Percentiles rank a stretch among this genome's conserved stretches.
phyloP scores from a whole-genome alignment of 2,329 filamentous ascomycete species.

The Colletotrichum sp. region DNA sequence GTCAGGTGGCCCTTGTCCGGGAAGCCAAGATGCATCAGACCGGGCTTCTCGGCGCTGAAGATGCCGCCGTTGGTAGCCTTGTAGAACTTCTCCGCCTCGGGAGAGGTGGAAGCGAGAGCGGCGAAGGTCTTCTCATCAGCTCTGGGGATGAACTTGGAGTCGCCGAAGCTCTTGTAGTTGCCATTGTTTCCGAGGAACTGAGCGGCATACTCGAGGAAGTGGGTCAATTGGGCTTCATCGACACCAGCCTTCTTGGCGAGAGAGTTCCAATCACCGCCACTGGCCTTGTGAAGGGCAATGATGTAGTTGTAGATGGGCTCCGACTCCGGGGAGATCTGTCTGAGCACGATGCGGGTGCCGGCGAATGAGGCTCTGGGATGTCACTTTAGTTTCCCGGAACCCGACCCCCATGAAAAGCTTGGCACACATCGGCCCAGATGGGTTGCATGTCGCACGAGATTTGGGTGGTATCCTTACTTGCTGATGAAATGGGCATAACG shows the following conservation, averaged over 20 bases:
- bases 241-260: slow-evolving; percentile 70
- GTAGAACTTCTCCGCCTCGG: slow-evolving; percentile 68
- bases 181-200: slow-evolving; percentile 83
- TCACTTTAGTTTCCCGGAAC: slow-evolving; percentile 3
- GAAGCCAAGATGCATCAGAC: slow-evolving; percentile 78
- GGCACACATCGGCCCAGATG: neutral
- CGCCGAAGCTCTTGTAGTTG: slow-evolving; percentile 88
- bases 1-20: slow-evolving; percentile 78
- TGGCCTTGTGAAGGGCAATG: slow-evolving; percentile 70
- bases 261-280: slow-evolving; percentile 72
- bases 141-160: slow-evolving; percentile 82
- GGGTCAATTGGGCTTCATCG: slow-evolving; percentile 65
- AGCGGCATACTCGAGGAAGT: slow-evolving; percentile 78
- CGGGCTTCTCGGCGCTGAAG: slow-evolving; percentile 69
- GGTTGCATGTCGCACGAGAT: neutral
- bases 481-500: slow-evolving; percentile 91
- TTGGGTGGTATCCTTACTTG: slow-evolving; percentile 56
- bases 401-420: slow-evolving; percentile 2
- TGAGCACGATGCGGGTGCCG: slow-evolving; percentile 78
- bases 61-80: slow-evolving; percentile 73
- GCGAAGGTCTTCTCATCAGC: slow-evolving; percentile 68
- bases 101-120: slow-evolving; percentile 65
- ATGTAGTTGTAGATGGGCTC: slow-evolving; percentile 85
- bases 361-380: slow-evolving; percentile 72
- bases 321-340: slow-evolving; percentile 82